Evolutionary conservation across 257 asterid genomes (phyloP).

Genomic region (Ehretia macrophylla): DNA sequence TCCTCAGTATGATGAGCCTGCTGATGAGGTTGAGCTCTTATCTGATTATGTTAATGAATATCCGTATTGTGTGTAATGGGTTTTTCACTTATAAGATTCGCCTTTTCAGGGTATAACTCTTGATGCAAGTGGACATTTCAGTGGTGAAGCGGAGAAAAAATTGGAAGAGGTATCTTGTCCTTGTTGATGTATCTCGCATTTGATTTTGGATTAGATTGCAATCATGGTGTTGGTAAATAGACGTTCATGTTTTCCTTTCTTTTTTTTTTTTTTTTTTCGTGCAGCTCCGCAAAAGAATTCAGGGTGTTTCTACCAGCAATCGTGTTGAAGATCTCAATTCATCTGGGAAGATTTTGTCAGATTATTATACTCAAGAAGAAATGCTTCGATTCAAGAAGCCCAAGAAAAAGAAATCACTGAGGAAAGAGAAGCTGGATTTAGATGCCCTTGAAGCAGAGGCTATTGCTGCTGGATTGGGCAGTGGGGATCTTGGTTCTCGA

Average conservation of each 20-base stretch:
- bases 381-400: slow-evolving; percentile 84
- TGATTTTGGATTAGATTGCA: slow-evolving; percentile 3
- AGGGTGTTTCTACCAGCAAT: slow-evolving; percentile 51
- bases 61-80: background rate
- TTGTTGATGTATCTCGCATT: slow-evolving; percentile 13
- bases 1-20: slow-evolving; percentile 94
- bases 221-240: slow-evolving; percentile 16
- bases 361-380: slow-evolving; percentile 85
- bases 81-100: slow-evolving; percentile 16
- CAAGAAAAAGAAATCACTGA: slow-evolving; percentile 84
- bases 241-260: background rate
- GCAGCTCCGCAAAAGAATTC: slow-evolving; percentile 88
- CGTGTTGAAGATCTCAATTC: slow-evolving; percentile 58
- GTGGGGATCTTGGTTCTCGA: slow-evolving; percentile 85
- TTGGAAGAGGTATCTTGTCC: slow-evolving; percentile 69
- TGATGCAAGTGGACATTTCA: slow-evolving; percentile 83
- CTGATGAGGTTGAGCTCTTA: slow-evolving; percentile 64
- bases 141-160: slow-evolving; percentile 91
- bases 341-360: slow-evolving; percentile 53
- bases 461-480: slow-evolving; percentile 79
- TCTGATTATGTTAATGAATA: slow-evolving; percentile 2
- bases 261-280: too few species aligned
- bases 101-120: slow-evolving; percentile 68
- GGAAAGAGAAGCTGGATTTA: slow-evolving; percentile 83
- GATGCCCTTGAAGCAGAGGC: slow-evolving; percentile 96